Percentiles rank a stretch among this genome's conserved stretches.
Conservation (phyloP, 164 flowering plant species). For the Chloranthus sessilifolius region DNA sequence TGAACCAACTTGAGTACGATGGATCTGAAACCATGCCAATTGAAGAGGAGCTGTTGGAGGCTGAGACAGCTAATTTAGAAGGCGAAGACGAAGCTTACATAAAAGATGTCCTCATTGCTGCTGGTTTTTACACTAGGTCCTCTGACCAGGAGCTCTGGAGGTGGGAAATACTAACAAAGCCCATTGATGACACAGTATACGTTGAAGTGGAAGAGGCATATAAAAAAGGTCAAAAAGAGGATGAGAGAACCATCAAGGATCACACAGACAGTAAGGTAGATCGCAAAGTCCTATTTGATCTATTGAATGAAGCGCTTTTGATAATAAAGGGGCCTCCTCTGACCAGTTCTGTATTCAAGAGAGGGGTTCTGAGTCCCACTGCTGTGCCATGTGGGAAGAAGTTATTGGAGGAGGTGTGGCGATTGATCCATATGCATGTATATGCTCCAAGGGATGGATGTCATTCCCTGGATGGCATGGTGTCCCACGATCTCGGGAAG, state of each 20-base stretch:
- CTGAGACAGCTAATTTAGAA: slow-evolving; percentile 35
- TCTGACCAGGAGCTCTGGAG: slow-evolving; percentile 29
- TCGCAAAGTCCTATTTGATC: slow-evolving; percentile 56
- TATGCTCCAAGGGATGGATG: slow-evolving; percentile 38
- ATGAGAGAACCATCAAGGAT: slow-evolving; percentile 19
- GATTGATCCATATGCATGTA: slow-evolving; percentile 31
- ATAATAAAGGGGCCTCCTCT: slow-evolving; percentile 37
- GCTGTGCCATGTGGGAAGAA: slow-evolving; percentile 38
- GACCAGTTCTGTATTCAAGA: slow-evolving; percentile 35
- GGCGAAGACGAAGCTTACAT: slow-evolving; percentile 54
- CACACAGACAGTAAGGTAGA: slow-evolving; percentile 24
- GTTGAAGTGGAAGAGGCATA: slow-evolving; percentile 68
- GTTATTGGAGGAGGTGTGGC: slow-evolving; percentile 52
- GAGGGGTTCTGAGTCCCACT: slow-evolving; percentile 20
- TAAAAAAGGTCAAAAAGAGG: slow-evolving; percentile 23
- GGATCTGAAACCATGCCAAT: slow-evolving; percentile 24
- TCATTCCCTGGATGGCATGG: slow-evolving; percentile 42
- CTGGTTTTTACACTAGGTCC: slow-evolving; percentile 66
- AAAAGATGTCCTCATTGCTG: slow-evolving; percentile 66
- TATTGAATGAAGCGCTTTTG: slow-evolving; percentile 62
- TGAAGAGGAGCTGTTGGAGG: slow-evolving; percentile 31
- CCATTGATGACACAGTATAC: slow-evolving; percentile 44
- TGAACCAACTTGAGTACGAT: slow-evolving; percentile 51
- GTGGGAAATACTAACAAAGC: slow-evolving; percentile 49
- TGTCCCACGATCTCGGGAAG: slow-evolving; percentile 40